Evolutionary conservation across 257 asterid species (phyloP).

Genomic region (Anisodus tanguticus): DNA sequence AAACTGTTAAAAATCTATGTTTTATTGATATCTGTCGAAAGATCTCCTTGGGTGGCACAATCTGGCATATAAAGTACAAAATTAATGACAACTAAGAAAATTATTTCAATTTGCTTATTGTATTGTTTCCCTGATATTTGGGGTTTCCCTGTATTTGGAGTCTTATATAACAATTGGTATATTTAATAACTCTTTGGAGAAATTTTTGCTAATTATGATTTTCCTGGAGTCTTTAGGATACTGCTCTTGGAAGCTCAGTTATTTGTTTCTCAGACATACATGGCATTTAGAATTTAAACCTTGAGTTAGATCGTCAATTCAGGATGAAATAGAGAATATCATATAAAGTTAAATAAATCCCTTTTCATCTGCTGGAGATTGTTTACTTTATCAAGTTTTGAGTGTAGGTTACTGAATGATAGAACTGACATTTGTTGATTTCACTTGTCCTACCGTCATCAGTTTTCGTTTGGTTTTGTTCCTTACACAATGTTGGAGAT

Average conservation of each 20-base stretch:
- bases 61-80: not conserved
- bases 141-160: not conserved
- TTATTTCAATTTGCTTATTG: not conserved
- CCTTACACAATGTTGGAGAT: not conserved
- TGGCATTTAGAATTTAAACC: slow-evolving; percentile 3
- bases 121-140: not conserved
- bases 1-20: not conserved
- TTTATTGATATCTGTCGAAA: not conserved
- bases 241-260: not conserved
- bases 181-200: not conserved
- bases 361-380: not conserved
- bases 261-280: not conserved
- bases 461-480: not conserved
- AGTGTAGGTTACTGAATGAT: not conserved
- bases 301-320: not conserved
- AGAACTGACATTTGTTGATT: not conserved
- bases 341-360: not conserved
- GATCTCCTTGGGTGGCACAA: not conserved
- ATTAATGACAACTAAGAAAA: not conserved
- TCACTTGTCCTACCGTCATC: not conserved
- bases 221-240: not conserved
- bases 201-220: not conserved
- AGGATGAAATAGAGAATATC: not conserved
- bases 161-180: not conserved
- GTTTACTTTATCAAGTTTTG: not conserved